A percentile compares a stretch with the other conserved stretches of the same genome.
Evolutionary conservation across 2,329 filamentous ascomycete species (phyloP).

Genomic region (Apiospora hydei): DNA sequence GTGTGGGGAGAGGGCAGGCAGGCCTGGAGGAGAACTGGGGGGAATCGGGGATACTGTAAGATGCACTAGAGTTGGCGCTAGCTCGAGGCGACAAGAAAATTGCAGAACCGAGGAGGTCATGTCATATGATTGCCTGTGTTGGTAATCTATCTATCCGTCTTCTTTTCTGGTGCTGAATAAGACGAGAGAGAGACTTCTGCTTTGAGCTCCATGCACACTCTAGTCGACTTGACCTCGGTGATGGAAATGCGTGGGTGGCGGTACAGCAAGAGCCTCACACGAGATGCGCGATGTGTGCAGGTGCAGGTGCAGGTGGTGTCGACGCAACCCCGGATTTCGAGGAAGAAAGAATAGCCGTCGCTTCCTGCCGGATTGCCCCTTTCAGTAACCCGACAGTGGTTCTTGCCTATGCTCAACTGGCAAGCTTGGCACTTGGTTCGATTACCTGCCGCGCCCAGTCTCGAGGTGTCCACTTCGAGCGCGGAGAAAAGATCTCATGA

Average conservation of each 20-base stretch:
- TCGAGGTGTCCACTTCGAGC: conserved; percentile 1
- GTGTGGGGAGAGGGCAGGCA: not conserved
- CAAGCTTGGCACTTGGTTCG: not conserved
- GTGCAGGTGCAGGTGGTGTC: too few species aligned
- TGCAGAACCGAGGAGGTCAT: not conserved
- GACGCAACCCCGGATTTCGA: not conserved
- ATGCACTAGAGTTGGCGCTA: conserved; percentile 5
- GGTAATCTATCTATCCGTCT: not conserved
- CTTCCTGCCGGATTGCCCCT: conserved; percentile 5
- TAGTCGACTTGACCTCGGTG: not conserved
- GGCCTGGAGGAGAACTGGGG: not conserved
- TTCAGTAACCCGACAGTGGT: not conserved
- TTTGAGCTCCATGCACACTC: not conserved
- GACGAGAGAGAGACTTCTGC: not conserved
- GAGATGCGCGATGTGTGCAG: not conserved
- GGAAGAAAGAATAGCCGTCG: conserved; percentile 1
- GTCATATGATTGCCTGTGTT: too few species aligned
- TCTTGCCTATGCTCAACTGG: not conserved
- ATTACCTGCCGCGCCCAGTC: not conserved
- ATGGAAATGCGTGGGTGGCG: not conserved
- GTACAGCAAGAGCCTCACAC: not conserved
- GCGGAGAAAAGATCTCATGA: conserved; percentile 10
- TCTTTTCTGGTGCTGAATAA: not conserved
- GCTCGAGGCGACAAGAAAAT: not conserved
- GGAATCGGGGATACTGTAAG: not conserved